Base-by-base conservation (phyloP, 148 eudicot genomes). In the Rhododendron williamsianum region DNA sequence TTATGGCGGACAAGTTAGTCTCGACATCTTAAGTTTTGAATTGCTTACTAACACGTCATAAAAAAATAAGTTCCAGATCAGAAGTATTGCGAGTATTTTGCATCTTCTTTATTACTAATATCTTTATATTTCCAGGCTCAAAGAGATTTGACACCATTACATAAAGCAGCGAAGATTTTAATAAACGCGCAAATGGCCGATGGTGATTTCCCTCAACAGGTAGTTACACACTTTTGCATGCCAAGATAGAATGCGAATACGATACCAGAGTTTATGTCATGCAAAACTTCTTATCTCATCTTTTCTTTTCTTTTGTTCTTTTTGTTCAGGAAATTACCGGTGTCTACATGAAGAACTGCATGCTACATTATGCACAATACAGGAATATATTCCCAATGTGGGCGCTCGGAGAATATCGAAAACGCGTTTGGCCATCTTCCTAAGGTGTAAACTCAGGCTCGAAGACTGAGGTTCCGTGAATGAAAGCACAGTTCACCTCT, bases 181-280 rank as follows among this genome's bases (percentile, higher is more conserved):
- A 90, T 91, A 30, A 91, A 90, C 84, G 90, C 91, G n/a, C 93
- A 91, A 60, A 84, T 88, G 91, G 90, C 72, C 3, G 87, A 91
- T 69, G 93, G 93, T 19, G 93, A 90, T 86, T 91, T 90, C 73
- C 93, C 91, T 16, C 93, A 91, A 80, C 89, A 91, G 91, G 93
- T 90, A 88, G 15, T 82, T 73, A 6, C 65, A 58, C 0, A 60
- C 63, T 56, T 21, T 58, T 58, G n/a, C 25, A 60, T 60, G 27
- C 69, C 69, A 23, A 60, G 9, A 60, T 7, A 23, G 69, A 6
- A 4, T 60, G 10, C 2, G 27, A 23, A 60, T 15, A 60, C 23
- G 2, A 21, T 60, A 60, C 69, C 69, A 21, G 1, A 60, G 65
- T 58, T 58, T 4, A 9, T 19, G 65, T 60, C 2, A 23, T 23